These are phyloP conservation scores for Hypericum androsaemum DNA, from an alignment of 345 rosid species.

Conservation along the genomic window DNA sequence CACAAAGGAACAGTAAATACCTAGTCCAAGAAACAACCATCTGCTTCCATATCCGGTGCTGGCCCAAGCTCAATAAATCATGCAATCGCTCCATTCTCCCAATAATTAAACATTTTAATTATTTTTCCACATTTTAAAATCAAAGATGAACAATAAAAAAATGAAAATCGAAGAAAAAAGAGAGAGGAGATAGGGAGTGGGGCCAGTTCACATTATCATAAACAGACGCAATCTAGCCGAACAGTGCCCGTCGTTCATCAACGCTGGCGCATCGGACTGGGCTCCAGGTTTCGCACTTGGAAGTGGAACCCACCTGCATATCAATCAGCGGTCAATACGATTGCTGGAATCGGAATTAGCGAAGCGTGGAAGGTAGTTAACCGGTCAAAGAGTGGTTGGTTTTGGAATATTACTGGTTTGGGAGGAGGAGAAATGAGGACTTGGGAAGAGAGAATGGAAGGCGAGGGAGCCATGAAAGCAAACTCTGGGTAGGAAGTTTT, in stretches of 20 bases:
- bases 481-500: too few relatives aligned
- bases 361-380: too few relatives aligned
- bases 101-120: neutral
- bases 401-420: too few relatives aligned
- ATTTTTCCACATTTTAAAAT: neutral
- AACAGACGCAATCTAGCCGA: conserved; percentile 72
- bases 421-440: too few relatives aligned
- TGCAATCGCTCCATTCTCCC: conserved; percentile 35
- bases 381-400: too few relatives aligned
- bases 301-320: neutral
- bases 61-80: conserved; percentile 73
- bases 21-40: conserved; percentile 77
- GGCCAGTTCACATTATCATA: conserved; percentile 45
- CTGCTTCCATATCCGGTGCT: conserved; percentile 82
- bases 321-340: too few relatives aligned
- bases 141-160: neutral
- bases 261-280: conserved; percentile 27
- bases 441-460: too few relatives aligned
- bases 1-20: conserved; percentile 12
- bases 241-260: conserved; percentile 51
- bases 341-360: too few relatives aligned
- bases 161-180: neutral
- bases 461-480: too few relatives aligned
- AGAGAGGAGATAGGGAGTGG: neutral
- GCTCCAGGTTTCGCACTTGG: conserved; percentile 7